phyloP scores from a whole-genome alignment of 345 rosid genomes.

The Populus ilicifolia region DNA sequence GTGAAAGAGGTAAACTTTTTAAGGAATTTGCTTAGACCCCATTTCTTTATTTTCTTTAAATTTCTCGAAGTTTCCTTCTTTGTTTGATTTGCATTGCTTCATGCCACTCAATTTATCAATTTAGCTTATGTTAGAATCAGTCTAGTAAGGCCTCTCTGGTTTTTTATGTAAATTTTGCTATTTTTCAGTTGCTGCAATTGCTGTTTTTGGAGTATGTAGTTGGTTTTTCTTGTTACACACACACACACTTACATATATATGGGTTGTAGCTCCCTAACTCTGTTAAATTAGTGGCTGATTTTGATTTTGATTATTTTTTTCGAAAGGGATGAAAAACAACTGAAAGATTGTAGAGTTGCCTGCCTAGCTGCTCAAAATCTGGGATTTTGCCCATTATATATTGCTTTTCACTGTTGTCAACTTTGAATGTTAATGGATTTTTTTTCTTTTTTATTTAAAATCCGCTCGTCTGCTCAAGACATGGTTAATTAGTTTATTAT shows the following conservation, averaged over 20 bases:
- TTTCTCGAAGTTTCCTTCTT: neutral
- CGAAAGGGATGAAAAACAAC: neutral
- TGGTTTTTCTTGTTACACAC: neutral
- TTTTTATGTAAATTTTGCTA: neutral
- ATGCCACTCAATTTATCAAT: neutral
- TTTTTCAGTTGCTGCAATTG: neutral
- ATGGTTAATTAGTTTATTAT: neutral
- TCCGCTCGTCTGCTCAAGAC: neutral
- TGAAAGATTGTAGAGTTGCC: neutral
- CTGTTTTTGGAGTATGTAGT: neutral
- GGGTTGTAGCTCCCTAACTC: neutral
- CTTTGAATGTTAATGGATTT: neutral
- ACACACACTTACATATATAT: no score
- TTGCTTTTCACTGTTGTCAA: neutral
- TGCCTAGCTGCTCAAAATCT: neutral
- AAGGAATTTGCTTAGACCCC: neutral
- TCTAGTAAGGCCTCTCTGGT: neutral
- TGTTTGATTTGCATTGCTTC: neutral
- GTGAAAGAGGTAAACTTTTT: conserved; percentile 48
- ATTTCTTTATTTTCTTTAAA: neutral
- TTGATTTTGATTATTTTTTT: neutral
- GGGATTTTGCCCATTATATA: neutral
- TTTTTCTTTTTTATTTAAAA: neutral
- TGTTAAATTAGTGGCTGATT: neutral
- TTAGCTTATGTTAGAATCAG: neutral